Base-by-base conservation (phyloP, 768 basidiomycete genomes). In the Russula compacta region DNA sequence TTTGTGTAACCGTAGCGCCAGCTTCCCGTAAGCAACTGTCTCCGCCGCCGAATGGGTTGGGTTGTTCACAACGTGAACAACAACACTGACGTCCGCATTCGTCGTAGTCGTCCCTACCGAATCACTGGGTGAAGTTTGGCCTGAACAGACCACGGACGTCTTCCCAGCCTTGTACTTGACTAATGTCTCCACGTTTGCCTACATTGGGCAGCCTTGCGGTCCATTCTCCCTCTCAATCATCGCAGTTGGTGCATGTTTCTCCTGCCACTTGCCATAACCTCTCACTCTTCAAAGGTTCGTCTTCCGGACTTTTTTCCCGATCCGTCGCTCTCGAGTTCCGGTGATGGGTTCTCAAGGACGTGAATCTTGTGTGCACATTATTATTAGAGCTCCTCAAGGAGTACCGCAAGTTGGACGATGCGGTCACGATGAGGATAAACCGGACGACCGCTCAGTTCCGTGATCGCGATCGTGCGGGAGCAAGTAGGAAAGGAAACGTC, bases 361-460 rank as follows among this genome's bases (percentile, higher is more conserved):
- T 49, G 56, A 39, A 17, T 29, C 14, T 61, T 40, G 29, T 49
- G 15, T 60, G 24, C 24, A 3, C 24, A 29, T 29, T 29, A 56
- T 19, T 56, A 51, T 52, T 70, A 93, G 91, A 90, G 62, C 82
- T 92, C 67, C 77, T 93, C 71, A 84, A 78, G 69, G 89, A 92
- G 72, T 92, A 92, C 71, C 80, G 90, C 68, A 82, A 78, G 67
- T 75, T 92, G 14, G 90, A 93, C 73, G 90, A 93, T 68, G 76
- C 82, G 7, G 86, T 93, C 65, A 81, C 79, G 43, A 89, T 90
- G 85, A 79, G 91, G 38, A 72, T 92, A 50, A 92, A 93, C 71
- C 82, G 90, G 53, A 86, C 88, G 42, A 82, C 80, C 59, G 90
- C 90, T 5, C 79, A 83, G 56, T 83, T 86, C 72, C 80, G 88